Evolutionary conservation across 352 stramenopile genomes (phyloP).

Genomic region (Pythium dissotocum): DNA sequence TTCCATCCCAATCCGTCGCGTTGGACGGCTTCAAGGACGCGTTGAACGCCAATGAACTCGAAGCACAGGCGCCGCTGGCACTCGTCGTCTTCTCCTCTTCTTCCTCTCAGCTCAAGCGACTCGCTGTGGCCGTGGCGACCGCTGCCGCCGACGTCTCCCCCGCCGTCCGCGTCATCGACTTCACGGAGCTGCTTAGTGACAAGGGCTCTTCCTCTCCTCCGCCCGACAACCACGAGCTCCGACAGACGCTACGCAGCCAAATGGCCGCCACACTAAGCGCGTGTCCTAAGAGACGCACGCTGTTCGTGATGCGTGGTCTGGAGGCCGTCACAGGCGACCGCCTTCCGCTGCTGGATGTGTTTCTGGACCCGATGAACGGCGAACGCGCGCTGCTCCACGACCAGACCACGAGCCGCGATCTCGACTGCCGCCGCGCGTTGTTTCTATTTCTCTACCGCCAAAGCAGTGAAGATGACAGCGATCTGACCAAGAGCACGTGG

Average conservation of each 20-base stretch:
- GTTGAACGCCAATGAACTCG: slow-evolving; percentile 54
- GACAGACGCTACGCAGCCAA: slow-evolving; percentile 42
- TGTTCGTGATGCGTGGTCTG: slow-evolving; percentile 58
- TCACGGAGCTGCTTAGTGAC: slow-evolving; percentile 28
- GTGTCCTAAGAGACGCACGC: slow-evolving; percentile 50
- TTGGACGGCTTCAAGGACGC: slow-evolving; percentile 45
- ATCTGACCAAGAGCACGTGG: slow-evolving; percentile 30
- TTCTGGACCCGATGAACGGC: slow-evolving; percentile 72
- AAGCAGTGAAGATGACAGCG: background rate
- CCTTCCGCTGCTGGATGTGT: slow-evolving; percentile 64
- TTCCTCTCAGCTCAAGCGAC: slow-evolving; percentile 29
- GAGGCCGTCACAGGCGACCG: slow-evolving; percentile 39
- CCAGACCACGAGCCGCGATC: slow-evolving; percentile 17
- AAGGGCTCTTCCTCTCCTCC: no score
- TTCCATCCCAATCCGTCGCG: slow-evolving; percentile 30
- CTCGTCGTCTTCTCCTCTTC: slow-evolving; percentile 59
- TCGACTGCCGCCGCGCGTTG: slow-evolving; percentile 54
- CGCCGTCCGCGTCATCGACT: slow-evolving; percentile 28
- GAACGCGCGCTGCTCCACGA: slow-evolving; percentile 61
- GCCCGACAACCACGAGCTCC: slow-evolving; percentile 43
- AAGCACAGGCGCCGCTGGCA: slow-evolving; percentile 46
- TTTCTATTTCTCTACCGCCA: slow-evolving; percentile 63
- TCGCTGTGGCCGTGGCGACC: slow-evolving; percentile 38
- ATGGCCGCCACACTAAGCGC: slow-evolving; percentile 35
- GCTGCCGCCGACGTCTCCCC: slow-evolving; percentile 22